These are phyloP conservation scores for Alternaria metachromatica DNA, from an alignment of 2,329 filamentous ascomycete genomes.

Conservation along the genomic window DNA sequence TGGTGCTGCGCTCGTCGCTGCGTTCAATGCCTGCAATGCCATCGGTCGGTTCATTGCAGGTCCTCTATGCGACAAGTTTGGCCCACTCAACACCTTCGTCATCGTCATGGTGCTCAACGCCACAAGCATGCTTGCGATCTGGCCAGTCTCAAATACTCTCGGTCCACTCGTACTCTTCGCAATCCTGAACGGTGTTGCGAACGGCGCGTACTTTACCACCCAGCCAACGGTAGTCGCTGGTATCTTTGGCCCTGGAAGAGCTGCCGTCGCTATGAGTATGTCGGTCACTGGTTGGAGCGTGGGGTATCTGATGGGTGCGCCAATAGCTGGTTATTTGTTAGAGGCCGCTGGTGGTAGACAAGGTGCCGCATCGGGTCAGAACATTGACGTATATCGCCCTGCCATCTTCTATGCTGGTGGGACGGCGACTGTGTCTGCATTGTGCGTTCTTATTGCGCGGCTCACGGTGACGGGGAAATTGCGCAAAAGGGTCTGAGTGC, in stretches of 20 bases:
- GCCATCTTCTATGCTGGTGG: conserved; percentile 42
- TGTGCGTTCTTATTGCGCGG: conserved; percentile 32
- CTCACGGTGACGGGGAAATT: conserved; percentile 28
- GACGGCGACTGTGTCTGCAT: conserved; percentile 25
- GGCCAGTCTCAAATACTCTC: conserved; percentile 35
- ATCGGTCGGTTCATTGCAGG: conserved; percentile 36
- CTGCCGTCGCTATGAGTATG: conserved; percentile 38
- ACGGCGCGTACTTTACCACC: conserved; percentile 38
- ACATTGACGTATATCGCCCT: conserved; percentile 33
- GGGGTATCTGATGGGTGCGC: conserved; percentile 38
- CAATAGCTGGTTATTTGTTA: conserved; percentile 36
- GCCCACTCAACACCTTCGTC: conserved; percentile 42
- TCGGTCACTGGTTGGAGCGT: conserved; percentile 35
- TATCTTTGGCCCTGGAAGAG: conserved; percentile 37
- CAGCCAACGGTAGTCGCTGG: conserved; percentile 38
- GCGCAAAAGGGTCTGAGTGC: conserved; percentile 22
- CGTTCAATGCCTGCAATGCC: conserved; percentile 40
- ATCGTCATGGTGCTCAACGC: conserved; percentile 36
- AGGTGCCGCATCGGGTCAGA: conserved; percentile 10
- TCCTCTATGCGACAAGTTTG: conserved; percentile 37
- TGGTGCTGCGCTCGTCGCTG: conserved; percentile 35
- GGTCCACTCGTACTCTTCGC: conserved; percentile 37
- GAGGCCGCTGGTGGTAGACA: conserved; percentile 32
- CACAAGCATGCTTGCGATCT: conserved; percentile 39
- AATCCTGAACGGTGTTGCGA: conserved; percentile 38